Percentiles rank a stretch among this genome's conserved stretches.
Conservation (phyloP, 1,284 basidiomycete genomes). For the Sporisorium reilianum region DNA sequence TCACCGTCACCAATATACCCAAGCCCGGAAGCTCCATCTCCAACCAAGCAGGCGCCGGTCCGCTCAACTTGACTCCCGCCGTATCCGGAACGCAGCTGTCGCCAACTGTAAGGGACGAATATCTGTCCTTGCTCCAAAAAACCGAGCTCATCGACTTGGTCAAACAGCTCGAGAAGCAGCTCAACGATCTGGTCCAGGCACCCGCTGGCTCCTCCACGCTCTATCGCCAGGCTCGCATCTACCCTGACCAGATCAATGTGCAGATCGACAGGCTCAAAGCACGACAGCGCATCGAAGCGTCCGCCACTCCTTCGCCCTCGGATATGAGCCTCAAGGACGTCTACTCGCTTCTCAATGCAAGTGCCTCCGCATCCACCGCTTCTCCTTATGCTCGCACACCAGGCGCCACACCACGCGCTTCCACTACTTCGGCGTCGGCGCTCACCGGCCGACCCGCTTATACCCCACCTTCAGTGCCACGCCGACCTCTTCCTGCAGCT, state of each 20-base stretch:
- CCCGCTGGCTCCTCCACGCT: conserved; percentile 39
- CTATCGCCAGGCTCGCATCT: conserved; percentile 46
- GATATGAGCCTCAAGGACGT: conserved; percentile 49
- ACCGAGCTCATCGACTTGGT: conserved; percentile 48
- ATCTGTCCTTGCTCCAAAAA: conserved; percentile 45
- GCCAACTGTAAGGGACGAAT: conserved; percentile 25
- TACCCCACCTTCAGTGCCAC: conserved; percentile 13
- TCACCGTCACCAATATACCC: conserved; percentile 51
- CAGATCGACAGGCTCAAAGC: conserved; percentile 48
- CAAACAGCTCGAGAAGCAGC: conserved; percentile 51
- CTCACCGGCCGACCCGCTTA: conserved; percentile 16
- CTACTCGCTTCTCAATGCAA: conserved; percentile 41
- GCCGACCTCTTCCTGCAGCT: conserved; percentile 10
- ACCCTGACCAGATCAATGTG: conserved; percentile 38
- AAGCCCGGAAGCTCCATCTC: conserved; percentile 44
- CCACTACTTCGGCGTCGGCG: conserved; percentile 1
- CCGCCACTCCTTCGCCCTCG: conserved; percentile 14
- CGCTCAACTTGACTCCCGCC: conserved; percentile 38
- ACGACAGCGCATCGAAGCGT: conserved; percentile 27
- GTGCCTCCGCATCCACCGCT: conserved; percentile 7
- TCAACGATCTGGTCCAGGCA: conserved; percentile 33
- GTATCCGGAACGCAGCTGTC: conserved; percentile 35
- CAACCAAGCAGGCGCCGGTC: conserved; percentile 33
- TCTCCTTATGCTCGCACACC: conserved; percentile 13
- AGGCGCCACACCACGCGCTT: conserved; percentile 5